These are phyloP conservation scores for Galeopsis tetrahit DNA, from an alignment of 257 asterid species.

Conservation along the genomic window DNA sequence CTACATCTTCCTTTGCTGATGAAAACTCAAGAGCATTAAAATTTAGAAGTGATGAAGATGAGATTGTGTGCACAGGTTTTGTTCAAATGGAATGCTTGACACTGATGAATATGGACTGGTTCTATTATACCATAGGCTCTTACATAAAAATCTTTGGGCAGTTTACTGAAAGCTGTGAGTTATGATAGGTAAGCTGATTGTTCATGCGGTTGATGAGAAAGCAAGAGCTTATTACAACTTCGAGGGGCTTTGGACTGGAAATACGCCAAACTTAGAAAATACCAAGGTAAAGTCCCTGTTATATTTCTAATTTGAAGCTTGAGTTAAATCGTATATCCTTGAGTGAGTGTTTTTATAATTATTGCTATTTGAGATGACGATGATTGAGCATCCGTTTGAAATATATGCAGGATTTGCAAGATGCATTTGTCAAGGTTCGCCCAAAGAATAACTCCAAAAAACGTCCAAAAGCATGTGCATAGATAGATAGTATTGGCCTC, in stretches of 20 bases:
- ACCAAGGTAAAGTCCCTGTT: constrained; percentile 39
- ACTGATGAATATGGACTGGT: constrained; percentile 13
- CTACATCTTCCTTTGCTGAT: constrained; percentile 16
- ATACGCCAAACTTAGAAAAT: constrained; percentile 46
- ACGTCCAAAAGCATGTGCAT: constrained; percentile 47
- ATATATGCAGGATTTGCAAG: constrained; percentile 64
- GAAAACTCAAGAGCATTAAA: neutral
- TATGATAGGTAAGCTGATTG: constrained; percentile 62
- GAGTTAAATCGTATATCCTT: neutral
- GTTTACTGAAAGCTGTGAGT: constrained; percentile 21
- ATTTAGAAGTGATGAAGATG: neutral
- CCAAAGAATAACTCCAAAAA: constrained; percentile 82
- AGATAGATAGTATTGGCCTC: neutral
- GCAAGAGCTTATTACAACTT: constrained; percentile 93
- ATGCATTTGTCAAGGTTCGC: constrained; percentile 78
- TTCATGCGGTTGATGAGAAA: constrained; percentile 94
- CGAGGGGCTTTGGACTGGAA: constrained; percentile 71
- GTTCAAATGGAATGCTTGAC: constrained; percentile 5
- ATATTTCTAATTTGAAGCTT: neutral
- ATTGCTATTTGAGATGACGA: constrained; percentile 19
- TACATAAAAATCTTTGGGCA: neutral
- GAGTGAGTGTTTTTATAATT: neutral
- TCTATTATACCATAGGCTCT: neutral
- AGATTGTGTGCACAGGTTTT: neutral
- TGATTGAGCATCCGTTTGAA: constrained; percentile 3